Conservation (phyloP, 1,284 basidiomycete species). For the Ceratobasidium sp. region DNA sequence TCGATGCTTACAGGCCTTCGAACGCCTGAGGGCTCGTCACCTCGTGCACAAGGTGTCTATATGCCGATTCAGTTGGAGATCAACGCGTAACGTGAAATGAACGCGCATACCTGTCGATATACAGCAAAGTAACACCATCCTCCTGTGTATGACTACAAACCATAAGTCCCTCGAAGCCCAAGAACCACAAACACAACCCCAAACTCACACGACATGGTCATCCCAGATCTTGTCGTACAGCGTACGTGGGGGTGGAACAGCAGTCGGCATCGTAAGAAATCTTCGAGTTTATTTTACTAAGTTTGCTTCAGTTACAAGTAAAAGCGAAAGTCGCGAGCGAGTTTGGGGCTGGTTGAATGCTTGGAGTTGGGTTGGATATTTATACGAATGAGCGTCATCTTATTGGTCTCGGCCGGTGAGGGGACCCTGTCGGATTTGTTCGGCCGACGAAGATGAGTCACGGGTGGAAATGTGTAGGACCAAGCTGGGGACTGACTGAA, state of each 20-base stretch:
- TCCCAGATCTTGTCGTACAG: conserved; percentile 98
- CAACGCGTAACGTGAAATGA: conserved; percentile 1
- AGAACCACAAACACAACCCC: conserved; percentile 7
- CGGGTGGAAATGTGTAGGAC: conserved; percentile 12
- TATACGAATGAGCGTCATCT: conserved; percentile 36
- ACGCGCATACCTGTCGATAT: conserved; percentile 84
- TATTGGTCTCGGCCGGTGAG: conserved; percentile 27
- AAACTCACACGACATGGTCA: conserved; percentile 87
- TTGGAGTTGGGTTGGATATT: conserved; percentile 30
- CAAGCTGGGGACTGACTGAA: not conserved
- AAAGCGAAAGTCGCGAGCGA: not conserved
- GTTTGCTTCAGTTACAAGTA: too few species aligned
- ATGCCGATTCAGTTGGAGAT: conserved; percentile 35
- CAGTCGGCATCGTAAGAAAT: conserved; percentile 57
- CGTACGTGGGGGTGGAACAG: conserved; percentile 74
- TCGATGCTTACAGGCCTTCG: conserved; percentile 82
- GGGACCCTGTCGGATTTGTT: conserved; percentile 18
- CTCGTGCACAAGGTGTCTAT: conserved; percentile 93
- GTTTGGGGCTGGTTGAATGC: not conserved
- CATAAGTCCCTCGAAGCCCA: too few species aligned
- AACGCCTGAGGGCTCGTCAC: conserved; percentile 97
- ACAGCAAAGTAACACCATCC: conserved; percentile 88
- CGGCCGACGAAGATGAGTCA: conserved; percentile 30
- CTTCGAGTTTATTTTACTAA: not conserved
- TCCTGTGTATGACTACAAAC: conserved; percentile 81